Evolutionary conservation across 176 grass and related monocot genomes (phyloP), one percentile per base, ranked within the genome.

Genomic region (Zizania latifolia): DNA sequence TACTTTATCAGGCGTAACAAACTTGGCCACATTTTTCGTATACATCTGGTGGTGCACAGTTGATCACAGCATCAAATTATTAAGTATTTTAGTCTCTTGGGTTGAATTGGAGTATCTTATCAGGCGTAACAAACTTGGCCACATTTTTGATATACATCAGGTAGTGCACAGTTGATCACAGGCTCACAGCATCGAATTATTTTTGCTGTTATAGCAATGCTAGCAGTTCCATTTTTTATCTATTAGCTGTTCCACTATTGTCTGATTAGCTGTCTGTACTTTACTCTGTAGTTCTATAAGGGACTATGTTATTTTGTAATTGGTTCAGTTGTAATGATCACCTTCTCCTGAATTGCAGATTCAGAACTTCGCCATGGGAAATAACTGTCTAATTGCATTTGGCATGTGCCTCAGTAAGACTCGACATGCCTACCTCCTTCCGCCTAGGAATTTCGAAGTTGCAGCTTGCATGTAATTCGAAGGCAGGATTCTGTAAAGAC

Each of bases 341-440:
- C 65, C 65, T 86, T 87, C 23, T 77, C 15, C 71, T 70, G 40
- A 27, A 54, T 75, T 86, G 63, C 78, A 86, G 84, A 78, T 76
- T 86, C 43, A 62, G 84, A 53, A 81, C 63, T 62, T 68, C 8
- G n/a, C 55, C 40, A 22, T 56, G 62, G 77, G 70, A 41, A 62
- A 75, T 73, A 85, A 81, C 77, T 69, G 44, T 29, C 70, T 86
- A 80, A 80, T 75, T 74, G 70, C 75, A 81, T 81, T 76, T 70
- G 71, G 73, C 62, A 53, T 81, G 54, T 75, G 71, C 63, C 63
- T 76, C 58, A 68, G 64, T 61, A 72, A 79, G 62, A 81, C 7
- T 81, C 48, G 68, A 70, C 71, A 76, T 76, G 84, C 40, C 75
- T 62, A 51, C 67, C 84, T 75, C 57, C 39, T 62, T 64, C 61